These are phyloP conservation scores for Urtica urens DNA, from an alignment of 306 rosid species.

Conservation along the genomic window DNA sequence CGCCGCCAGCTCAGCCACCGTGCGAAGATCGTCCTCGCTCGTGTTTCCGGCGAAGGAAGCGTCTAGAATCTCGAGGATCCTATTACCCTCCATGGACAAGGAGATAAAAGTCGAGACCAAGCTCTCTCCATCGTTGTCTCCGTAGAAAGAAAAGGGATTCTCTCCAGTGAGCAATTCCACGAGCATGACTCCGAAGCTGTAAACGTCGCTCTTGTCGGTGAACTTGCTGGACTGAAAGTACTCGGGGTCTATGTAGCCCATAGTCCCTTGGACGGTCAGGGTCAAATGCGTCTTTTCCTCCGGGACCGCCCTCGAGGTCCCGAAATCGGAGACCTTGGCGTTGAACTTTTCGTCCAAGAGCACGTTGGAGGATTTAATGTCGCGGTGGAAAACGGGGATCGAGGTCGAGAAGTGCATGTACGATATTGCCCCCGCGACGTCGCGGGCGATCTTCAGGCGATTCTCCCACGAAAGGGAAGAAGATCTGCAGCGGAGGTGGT, in stretches of 20 bases:
- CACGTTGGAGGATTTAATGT: constrained; percentile 50
- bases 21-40: constrained; percentile 16
- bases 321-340: constrained; percentile 29
- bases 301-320: constrained; percentile 43
- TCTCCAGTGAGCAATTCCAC: constrained; percentile 40
- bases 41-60: constrained; percentile 22
- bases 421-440: constrained; percentile 56
- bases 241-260: constrained; percentile 62
- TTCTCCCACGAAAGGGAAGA: constrained; percentile 34
- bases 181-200: constrained; percentile 49
- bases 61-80: constrained; percentile 26
- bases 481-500: constrained; percentile 33
- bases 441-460: constrained; percentile 42
- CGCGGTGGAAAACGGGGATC: constrained; percentile 46
- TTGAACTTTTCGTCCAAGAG: constrained; percentile 33
- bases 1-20: constrained; percentile 34
- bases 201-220: constrained; percentile 36
- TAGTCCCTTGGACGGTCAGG: constrained; percentile 45
- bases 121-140: constrained; percentile 21
- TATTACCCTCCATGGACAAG: constrained; percentile 20
- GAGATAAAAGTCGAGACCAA: constrained; percentile 34
- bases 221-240: constrained; percentile 42
- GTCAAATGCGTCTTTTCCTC: constrained; percentile 24
- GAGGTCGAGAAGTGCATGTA: constrained; percentile 59
- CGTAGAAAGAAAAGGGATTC: constrained; percentile 24